These are phyloP conservation scores for Mrakiaceae sp. DNA, from an alignment of 1,284 basidiomycete genomes.

Conservation along the genomic window DNA sequence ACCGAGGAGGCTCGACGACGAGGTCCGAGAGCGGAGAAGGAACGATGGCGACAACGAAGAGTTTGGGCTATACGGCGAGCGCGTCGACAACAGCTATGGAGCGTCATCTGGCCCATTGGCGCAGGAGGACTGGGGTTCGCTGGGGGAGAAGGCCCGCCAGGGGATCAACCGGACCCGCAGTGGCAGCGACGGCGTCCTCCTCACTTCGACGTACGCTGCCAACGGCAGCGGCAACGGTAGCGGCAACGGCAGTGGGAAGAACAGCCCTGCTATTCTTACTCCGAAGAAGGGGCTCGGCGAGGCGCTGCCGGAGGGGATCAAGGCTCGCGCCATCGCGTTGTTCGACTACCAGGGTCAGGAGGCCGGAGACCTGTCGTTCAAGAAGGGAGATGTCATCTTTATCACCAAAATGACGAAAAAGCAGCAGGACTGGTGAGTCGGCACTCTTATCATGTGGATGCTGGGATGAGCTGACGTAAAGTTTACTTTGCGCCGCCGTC, in stretches of 20 bases:
- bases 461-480: no score
- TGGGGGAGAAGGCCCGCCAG: constrained; percentile 3
- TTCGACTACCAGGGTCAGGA: neutral
- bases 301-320: neutral
- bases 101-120: neutral
- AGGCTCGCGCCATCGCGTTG: no score
- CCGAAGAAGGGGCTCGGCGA: neutral
- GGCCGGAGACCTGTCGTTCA: constrained; percentile 10
- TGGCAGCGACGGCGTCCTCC: neutral
- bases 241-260: neutral
- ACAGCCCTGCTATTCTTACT: neutral
- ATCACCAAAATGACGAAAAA: constrained; percentile 9
- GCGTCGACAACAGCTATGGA: no score
- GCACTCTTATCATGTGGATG: no score
- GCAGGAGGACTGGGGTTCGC: constrained; percentile 6
- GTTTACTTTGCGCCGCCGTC: no score
- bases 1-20: no score
- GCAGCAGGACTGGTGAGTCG: constrained; percentile 12
- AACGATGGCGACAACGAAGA: no score
- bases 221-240: neutral
- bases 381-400: constrained; percentile 11
- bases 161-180: constrained; percentile 4
- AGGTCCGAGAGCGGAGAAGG: no score
- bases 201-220: neutral
- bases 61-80: no score